Evolutionary conservation across 306 rosid genomes (phyloP).

Genomic region (Echinosophora koreensis): DNA sequence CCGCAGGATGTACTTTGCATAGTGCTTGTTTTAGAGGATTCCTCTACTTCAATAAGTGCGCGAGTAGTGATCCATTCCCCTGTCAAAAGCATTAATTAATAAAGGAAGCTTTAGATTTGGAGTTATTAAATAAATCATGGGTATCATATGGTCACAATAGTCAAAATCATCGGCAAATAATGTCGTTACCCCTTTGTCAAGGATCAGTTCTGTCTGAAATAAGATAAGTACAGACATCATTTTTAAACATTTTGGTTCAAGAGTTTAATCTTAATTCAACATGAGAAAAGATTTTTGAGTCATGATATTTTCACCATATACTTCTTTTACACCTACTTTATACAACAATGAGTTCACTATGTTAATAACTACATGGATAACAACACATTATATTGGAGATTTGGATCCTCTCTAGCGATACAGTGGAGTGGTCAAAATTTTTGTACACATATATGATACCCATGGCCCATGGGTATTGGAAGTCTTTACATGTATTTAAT

Average conservation of each 20-base stretch:
- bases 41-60: slow-evolving; percentile 6
- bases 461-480: too few relatives aligned
- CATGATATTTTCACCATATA: too few relatives aligned
- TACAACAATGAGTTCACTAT: too few relatives aligned
- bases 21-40: slow-evolving; percentile 20
- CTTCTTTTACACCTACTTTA: too few relatives aligned
- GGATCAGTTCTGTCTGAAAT: slow-evolving; percentile 42
- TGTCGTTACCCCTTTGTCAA: slow-evolving; percentile 50
- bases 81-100: neutral
- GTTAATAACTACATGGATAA: too few relatives aligned
- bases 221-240: slow-evolving; percentile 20
- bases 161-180: slow-evolving; percentile 57
- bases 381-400: too few relatives aligned
- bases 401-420: too few relatives aligned
- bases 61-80: slow-evolving; percentile 16
- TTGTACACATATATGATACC: too few relatives aligned
- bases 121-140: slow-evolving; percentile 31
- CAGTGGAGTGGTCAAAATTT: too few relatives aligned
- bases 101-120: slow-evolving; percentile 14
- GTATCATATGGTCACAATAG: slow-evolving; percentile 39
- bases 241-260: slow-evolving; percentile 23
- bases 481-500: too few relatives aligned
- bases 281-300: too few relatives aligned
- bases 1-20: neutral
- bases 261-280: too few relatives aligned